Evolutionary conservation across 306 rosid species (phyloP), one percentile per base, ranked within the genome.

Genomic region (Malus fusca): DNA sequence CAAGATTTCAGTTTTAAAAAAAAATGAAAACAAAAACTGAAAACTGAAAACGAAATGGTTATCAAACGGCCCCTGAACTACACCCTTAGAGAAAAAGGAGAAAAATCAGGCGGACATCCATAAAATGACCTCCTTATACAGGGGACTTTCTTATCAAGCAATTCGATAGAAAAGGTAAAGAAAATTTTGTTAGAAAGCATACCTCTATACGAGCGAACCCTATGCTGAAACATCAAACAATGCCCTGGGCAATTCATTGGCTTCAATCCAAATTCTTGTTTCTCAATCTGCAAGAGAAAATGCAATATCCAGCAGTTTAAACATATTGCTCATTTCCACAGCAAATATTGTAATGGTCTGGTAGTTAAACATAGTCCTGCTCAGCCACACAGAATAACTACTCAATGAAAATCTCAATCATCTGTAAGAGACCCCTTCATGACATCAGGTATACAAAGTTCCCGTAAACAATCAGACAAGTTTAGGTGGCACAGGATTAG

Each of bases 171-270:
- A 51, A 58, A 19, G 48, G 52, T 26, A 8, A n/a, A 8, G 11
- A 28, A 35, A 40, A 8, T 2, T 73, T 19, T 51, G 33, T 52
- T 23, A 52, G 46, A 37, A 25, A 23, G 3, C 22, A 64, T 13
- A 89, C 97, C 98, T 85, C 97, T 88, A 79, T 95, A 95, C 23
- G 97, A 95, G 55, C 96, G 96, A 80, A 92, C 97, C 85, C 96
- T 86, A 73, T 95, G 98, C 76, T 95, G 92, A 81, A 90, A 95
- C 92, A 92, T 89, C 82, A 95, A 82, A 84, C 98, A 95, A 80
- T 95, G 98, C n/a, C 98, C 98, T 0, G 97, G 98, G 88, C 98
- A 95, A 84, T 95, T 95, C 98, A 92, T 95, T 40, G 98, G 98
- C 82, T 95, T 95, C 87, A 95, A 69, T 75, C 98, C 98, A 85